Conservation (phyloP, 306 rosid species). For the Begonia fuchsioides region DNA sequence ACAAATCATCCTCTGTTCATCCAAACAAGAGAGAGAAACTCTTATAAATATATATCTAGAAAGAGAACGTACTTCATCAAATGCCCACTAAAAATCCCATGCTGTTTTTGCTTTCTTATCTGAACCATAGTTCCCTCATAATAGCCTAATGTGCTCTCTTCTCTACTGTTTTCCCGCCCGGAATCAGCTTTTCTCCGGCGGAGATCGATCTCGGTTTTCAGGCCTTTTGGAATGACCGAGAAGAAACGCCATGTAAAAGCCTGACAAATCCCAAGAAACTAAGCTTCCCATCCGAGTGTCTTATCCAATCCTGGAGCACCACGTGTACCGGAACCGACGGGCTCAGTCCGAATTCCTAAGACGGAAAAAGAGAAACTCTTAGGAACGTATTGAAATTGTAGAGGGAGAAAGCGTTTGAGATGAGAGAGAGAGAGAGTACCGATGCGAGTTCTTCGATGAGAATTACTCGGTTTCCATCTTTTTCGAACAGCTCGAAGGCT, state of each 20-base stretch:
- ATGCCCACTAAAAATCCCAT: too few species aligned
- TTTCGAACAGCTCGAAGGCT: conserved; percentile 75
- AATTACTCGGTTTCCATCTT: conserved; percentile 75
- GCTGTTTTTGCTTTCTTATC: too few species aligned
- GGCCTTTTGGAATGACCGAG: conserved; percentile 51
- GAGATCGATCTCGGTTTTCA: conserved; percentile 8
- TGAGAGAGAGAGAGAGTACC: conserved; percentile 25
- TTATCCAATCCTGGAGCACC: conserved; percentile 85
- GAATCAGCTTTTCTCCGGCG: too few species aligned
- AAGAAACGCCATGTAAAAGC: conserved; percentile 57
- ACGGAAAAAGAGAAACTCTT: conserved; percentile 1
- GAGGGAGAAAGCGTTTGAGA: conserved; percentile 1
- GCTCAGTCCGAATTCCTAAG: conserved; percentile 74
- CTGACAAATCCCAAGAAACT: conserved; percentile 79
- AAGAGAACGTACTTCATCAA: too few species aligned
- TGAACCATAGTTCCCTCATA: too few species aligned
- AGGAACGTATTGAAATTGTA: neutral
- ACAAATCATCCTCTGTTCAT: too few species aligned
- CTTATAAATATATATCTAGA: too few species aligned
- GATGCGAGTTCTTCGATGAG: conserved; percentile 89
- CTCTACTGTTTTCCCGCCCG: too few species aligned
- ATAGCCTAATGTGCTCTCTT: too few species aligned
- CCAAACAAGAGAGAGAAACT: too few species aligned
- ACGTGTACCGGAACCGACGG: conserved; percentile 75
- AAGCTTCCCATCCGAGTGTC: conserved; percentile 79